Base-by-base conservation (phyloP, 345 rosid species). In the Carallia brachiata region DNA sequence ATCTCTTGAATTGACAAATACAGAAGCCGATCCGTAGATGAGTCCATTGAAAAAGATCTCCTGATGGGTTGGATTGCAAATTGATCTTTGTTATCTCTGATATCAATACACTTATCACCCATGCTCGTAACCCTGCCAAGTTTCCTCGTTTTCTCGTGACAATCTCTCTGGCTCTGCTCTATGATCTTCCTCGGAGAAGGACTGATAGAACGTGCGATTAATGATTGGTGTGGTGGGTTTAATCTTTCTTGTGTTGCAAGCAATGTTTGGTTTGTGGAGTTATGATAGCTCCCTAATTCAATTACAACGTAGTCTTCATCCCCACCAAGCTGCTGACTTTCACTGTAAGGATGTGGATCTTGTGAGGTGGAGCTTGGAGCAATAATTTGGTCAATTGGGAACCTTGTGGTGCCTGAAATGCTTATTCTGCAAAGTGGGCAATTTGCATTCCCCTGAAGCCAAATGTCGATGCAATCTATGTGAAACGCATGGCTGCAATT, bases 11-110 rank as follows among this genome's bases (percentile, higher is more conserved):
- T 80, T 36, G 92, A 57, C 10, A 66, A 52, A 65, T 78, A 85
- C 3, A 94, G 77, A 19, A 84, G 90, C 53, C 89, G 71, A 75
- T 90, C 93, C 0, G 81, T 84, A 0, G 91, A 87, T 0, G 93
- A 91, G 69, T 94, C 97, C 97, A 94, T 86, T 0, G 98, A 94
- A 19, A 94, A 77, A 8, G 98, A 94, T 73, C 97, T 85, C 64
- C 96, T 78, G 1, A 94, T 79, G 5, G 95, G 96, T 67, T 88
- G 87, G 53, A 91, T 70, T 65, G 75, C 84, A 36, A 89, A 88
- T 15, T 77, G 85, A 7, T 86, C 84, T 44, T 80, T 23, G 23
- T 23, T 83, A 13, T 81, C 83, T 83, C 96, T 85, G 0, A 71
- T 84, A 50, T 88, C 85, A 57, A 93, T 89, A 28, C 86, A 86